Base-by-base conservation (phyloP, 805 yeast species). In the Saccharomycopsis schoenii region DNA sequence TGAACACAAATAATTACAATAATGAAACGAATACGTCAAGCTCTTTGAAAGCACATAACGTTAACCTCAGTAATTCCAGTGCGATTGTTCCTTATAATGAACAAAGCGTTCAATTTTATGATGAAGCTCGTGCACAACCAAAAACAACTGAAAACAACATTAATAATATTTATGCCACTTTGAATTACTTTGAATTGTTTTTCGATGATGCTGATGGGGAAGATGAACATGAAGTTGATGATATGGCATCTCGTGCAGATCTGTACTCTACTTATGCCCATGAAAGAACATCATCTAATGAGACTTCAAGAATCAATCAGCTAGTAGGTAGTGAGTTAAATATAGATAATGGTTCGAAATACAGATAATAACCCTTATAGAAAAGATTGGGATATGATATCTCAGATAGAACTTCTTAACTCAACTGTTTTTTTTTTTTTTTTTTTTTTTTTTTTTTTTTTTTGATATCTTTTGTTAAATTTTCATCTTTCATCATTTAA, bases 41-140 rank as follows among this genome's bases (percentile, higher is more conserved):
- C 58, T 81, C 75, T 25, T 37, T 14, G 11, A 29, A 56, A 42
- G 57, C 47, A 1, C 25, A 43, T 41, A 75, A 73, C 39, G 75
- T 70, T n/a, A 71, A 67, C 12, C 61, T 59, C 5, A 70, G 68
- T 37, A 73, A 70, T 37, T 77, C 74, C 39, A 77, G 76, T 51
- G 75, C 71, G 51, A 73, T 79, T 55, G 56, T 51, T 24, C 64
- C 62, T 29, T 29, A 51, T 39, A 42, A 56, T 15, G 63, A 62
- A 40, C 64, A 58, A 41, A 54, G 39, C 12, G 57, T 55, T 11
- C 62, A 61, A 3, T 56, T 47, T 19, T 57, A 62, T 40, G 57
- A 57, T 11, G 62, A 58, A 19, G 57, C 43, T n/a, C 24, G 52
- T n/a, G 42, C 39, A 40, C 62, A 59, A 15, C 62, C 60, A 47